Base-by-base conservation (phyloP, 31 red algal genomes). In the Porphyra umbilicalis region DNA sequence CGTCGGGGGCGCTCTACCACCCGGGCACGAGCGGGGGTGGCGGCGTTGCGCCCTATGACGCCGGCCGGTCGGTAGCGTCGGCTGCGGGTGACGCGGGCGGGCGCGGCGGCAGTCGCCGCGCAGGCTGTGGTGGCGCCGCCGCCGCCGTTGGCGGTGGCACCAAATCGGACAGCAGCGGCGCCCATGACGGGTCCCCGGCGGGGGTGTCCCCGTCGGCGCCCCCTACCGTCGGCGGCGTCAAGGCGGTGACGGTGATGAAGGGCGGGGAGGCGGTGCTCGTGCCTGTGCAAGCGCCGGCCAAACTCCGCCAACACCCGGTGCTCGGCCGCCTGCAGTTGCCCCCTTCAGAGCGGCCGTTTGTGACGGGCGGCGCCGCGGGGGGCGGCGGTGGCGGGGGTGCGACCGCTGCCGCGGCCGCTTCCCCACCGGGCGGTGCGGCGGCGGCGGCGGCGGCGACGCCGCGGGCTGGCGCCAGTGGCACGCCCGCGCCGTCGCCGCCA, bases 271-370 rank as follows among this genome's bases (percentile, higher is more conserved):
- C 81, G 39, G 33, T 83, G 46, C 71, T 78, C 10, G 39, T 75
- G 9, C 82, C 82, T 25, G 82, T 83, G 38, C 35, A 83, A 20
- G 35, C 81, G 15, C 71, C 71, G 2, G 87, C 87, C 75, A 67
- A 76, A 34, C 81, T 89, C 33, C 82, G 83, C 33, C 68, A 82
- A 15, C 87, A 89, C 77, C 87, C 87, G 29, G 35, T 84, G 25
- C 81, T 89, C 25, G 87, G 87, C 20, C 80, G 82, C 31, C 57
- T 89, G 36, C 87, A 89, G 38, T 76, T 89, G 81, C 87, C 32
- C 6, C 44, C 81, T 34, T 38, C 44, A 16, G 38, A 79, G 20
- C 34, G 36, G 18, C 13, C 11, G 33, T 14, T 3, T 20, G 76
- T 14, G 76, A 20, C 33, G 16, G n/a, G 42, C 8, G 10, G 42